A percentile compares a stretch with the other conserved stretches of the same genome.
Evolutionary conservation across 441 rosid species (phyloP).

Genomic region (Theobroma grandiflorum): DNA sequence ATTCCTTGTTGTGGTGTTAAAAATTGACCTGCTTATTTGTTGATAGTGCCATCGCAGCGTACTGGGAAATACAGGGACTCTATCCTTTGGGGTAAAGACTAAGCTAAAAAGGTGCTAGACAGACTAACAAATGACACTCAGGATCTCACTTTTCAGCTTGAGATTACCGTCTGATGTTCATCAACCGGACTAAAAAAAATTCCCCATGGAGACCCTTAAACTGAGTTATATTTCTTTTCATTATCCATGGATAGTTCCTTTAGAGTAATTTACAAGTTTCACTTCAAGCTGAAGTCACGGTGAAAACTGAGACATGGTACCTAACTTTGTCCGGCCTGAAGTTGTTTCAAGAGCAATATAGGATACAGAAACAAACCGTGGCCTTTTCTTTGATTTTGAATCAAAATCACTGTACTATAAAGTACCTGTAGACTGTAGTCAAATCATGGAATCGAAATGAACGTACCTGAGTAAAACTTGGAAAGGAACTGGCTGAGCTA

Average conservation of each 20-base stretch:
- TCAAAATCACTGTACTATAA: neutral
- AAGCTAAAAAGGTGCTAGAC: slow-evolving; percentile 42
- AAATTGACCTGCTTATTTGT: slow-evolving; percentile 34
- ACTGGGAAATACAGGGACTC: slow-evolving; percentile 35
- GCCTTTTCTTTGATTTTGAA: neutral
- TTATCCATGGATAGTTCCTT: neutral
- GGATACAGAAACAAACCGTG: neutral
- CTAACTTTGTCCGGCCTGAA: slow-evolving; percentile 26
- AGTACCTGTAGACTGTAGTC: neutral
- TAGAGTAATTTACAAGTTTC: slow-evolving; percentile 14
- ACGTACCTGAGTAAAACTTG: neutral
- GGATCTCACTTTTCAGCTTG: slow-evolving; percentile 15
- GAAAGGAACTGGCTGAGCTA: neutral
- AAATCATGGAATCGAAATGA: neutral
- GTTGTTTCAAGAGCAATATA: slow-evolving; percentile 7
- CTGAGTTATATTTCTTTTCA: neutral
- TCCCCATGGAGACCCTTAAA: neutral
- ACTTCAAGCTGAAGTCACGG: slow-evolving; percentile 47
- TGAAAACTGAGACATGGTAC: slow-evolving; percentile 47
- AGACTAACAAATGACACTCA: slow-evolving; percentile 35
- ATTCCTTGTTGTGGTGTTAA: slow-evolving; percentile 33
- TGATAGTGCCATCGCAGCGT: slow-evolving; percentile 62
- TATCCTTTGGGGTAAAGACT: slow-evolving; percentile 69
- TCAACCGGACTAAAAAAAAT: slow-evolving; percentile 10
- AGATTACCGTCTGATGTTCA: neutral